Evolutionary conservation across 2,329 filamentous ascomycete species (phyloP).

Genomic region (Fusarium pininemorale): DNA sequence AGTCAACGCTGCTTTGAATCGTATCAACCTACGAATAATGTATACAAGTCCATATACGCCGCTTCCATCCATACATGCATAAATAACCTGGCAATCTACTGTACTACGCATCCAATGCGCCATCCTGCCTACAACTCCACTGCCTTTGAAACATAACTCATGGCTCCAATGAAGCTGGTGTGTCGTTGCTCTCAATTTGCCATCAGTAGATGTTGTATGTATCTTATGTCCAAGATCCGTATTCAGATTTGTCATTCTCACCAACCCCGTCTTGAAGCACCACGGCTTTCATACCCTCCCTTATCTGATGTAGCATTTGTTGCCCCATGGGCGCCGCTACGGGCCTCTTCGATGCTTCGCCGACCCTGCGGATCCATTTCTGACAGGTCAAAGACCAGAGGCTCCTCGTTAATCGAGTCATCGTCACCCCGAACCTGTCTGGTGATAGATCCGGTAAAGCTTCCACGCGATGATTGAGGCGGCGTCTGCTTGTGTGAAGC

Average conservation of each 20-base stretch:
- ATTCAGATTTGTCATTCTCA: constrained; percentile 27
- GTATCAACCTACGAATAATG: not conserved
- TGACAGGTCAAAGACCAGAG: constrained; percentile 76
- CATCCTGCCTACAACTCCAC: constrained; percentile 27
- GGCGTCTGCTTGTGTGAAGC: constrained; percentile 54
- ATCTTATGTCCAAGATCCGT: constrained; percentile 13
- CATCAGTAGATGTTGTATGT: constrained; percentile 5
- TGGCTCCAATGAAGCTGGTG: constrained; percentile 9
- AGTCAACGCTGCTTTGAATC: not conserved
- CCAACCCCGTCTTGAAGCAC: constrained; percentile 51
- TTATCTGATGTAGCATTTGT: constrained; percentile 47
- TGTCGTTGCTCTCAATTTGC: not conserved
- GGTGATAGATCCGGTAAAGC: constrained; percentile 53
- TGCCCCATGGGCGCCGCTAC: constrained; percentile 49
- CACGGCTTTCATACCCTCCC: constrained; percentile 52
- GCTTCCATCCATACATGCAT: not conserved
- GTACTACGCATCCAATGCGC: constrained; percentile 22
- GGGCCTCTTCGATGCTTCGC: constrained; percentile 66
- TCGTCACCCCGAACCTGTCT: constrained; percentile 54
- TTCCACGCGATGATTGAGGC: constrained; percentile 56
- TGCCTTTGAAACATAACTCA: constrained; percentile 20
- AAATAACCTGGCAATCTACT: constrained; percentile 10
- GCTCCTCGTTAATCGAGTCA: constrained; percentile 71
- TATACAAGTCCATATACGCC: constrained; percentile 27
- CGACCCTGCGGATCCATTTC: constrained; percentile 71